Evolutionary conservation across 1,284 basidiomycete genomes (phyloP).

Genomic region (Apiotrichum veenhuisii): DNA sequence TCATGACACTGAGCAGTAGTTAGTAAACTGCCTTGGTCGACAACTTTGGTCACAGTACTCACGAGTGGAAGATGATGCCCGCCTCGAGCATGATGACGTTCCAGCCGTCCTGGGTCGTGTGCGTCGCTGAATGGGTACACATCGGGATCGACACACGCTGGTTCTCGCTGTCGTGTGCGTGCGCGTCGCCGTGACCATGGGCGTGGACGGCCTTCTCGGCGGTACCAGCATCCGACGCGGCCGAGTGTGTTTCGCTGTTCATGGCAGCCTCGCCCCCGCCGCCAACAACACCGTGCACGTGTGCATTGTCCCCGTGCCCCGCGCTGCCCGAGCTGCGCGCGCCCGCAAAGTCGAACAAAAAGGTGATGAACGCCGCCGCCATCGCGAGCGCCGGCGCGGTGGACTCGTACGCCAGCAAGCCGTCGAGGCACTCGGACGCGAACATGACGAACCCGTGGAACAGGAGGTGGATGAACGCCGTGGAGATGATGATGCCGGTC

Average conservation of each 20-base stretch:
- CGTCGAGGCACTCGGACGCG: conserved; percentile 47
- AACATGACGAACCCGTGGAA: conserved; percentile 50
- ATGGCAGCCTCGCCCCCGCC: not conserved
- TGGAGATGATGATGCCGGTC: conserved; percentile 51
- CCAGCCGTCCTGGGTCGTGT: conserved; percentile 14
- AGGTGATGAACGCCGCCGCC: conserved; percentile 39
- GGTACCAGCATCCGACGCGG: not conserved
- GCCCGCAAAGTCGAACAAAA: conserved; percentile 46
- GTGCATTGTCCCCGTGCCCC: not conserved
- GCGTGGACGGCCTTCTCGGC: not conserved
- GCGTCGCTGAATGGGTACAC: not conserved
- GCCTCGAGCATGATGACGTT: conserved; percentile 49
- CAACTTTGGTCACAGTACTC: not conserved
- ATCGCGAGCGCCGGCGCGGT: conserved; percentile 49
- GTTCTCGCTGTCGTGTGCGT: not conserved
- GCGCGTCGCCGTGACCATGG: not conserved
- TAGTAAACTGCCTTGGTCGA: not conserved
- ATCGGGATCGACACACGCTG: not conserved
- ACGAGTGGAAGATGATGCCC: conserved; percentile 51
- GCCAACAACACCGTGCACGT: conserved; percentile 17
- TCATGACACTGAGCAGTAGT: conserved; percentile 20
- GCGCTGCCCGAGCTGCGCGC: conserved; percentile 16
- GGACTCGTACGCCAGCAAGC: conserved; percentile 49
- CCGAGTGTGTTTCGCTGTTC: not conserved
- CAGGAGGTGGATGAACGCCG: conserved; percentile 52